Percentiles rank a stretch among this genome's conserved stretches.
phyloP scores from a whole-genome alignment of 2,329 filamentous ascomycete species.

The Teratosphaeria epicoccoides region DNA sequence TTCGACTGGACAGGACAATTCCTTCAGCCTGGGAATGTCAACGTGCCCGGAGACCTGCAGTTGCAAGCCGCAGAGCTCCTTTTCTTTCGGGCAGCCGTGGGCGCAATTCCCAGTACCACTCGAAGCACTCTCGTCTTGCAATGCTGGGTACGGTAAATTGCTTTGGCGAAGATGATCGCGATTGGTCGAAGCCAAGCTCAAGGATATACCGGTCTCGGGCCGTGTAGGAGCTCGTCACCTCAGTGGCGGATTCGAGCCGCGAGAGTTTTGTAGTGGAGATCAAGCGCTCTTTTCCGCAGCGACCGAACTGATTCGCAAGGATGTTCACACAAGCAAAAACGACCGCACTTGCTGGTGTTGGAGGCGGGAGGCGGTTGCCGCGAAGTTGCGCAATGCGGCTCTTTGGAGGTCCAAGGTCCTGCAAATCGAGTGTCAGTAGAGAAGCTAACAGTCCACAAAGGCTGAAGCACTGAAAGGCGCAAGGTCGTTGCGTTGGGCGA shows the following conservation, averaged over 20 bases:
- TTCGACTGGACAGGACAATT: not conserved
- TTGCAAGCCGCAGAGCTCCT: not conserved
- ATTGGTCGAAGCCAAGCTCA: not conserved
- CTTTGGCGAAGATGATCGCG: not conserved
- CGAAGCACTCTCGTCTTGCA: not conserved
- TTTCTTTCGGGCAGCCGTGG: not conserved
- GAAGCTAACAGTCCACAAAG: not conserved
- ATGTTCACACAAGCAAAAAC: constrained; percentile 8
- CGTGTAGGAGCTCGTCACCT: not conserved
- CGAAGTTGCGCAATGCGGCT: no score
- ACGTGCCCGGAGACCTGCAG: not conserved
- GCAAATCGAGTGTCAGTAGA: not conserved
- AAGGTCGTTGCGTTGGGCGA: constrained; percentile 11
- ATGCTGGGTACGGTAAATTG: not conserved
- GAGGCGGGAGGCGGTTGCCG: not conserved
- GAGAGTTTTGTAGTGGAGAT: not conserved
- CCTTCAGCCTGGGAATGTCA: not conserved
- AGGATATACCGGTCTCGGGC: not conserved
- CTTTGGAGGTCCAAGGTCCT: not conserved
- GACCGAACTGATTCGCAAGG: constrained; percentile 1
- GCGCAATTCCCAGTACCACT: not conserved
- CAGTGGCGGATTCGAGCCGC: not conserved
- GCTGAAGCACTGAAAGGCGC: not conserved
- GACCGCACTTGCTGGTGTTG: constrained; percentile 14
- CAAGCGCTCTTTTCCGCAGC: not conserved